Conservation (phyloP, 1,284 basidiomycete genomes). For the Rugosomyces carneus region DNA sequence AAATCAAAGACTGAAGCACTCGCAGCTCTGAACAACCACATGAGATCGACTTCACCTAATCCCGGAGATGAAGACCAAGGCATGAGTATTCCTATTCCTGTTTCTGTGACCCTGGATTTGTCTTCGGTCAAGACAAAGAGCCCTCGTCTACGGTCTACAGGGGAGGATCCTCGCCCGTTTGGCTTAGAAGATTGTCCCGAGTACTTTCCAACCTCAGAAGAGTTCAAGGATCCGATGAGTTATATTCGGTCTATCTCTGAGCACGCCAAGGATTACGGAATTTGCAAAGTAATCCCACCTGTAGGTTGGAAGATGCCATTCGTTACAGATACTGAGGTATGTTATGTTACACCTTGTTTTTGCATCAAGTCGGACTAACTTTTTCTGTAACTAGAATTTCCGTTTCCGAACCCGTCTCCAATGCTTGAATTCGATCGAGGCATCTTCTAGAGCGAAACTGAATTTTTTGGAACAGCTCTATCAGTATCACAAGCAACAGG, state of each 20-base stretch:
- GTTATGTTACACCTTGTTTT: conserved; percentile 24
- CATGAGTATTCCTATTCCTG: conserved; percentile 46
- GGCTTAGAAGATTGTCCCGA: conserved; percentile 87
- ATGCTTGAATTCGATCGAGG: conserved; percentile 94
- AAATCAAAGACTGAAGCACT: conserved; percentile 84
- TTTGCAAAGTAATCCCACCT: conserved; percentile 96
- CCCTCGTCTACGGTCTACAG: conserved; percentile 33
- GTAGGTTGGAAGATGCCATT: conserved; percentile 95
- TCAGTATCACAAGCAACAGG: conserved; percentile 87
- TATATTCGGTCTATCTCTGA: conserved; percentile 87
- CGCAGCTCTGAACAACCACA: conserved; percentile 64
- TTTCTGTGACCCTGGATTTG: conserved; percentile 58
- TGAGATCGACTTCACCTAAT: conserved; percentile 46
- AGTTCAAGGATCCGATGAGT: conserved; percentile 94
- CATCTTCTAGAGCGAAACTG: conserved; percentile 91
- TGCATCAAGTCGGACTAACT: conserved; percentile 12
- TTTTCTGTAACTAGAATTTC: conserved; percentile 52
- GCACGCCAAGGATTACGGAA: conserved; percentile 75
- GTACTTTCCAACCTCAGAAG: conserved; percentile 83
- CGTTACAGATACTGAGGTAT: conserved; percentile 86
- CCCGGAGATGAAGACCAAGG: conserved; percentile 38
- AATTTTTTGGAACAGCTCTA: conserved; percentile 98
- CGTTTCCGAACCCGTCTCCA: conserved; percentile 96
- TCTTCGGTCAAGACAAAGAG: conserved; percentile 62
- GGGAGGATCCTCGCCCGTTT: conserved; percentile 59